Percentiles rank a stretch among this genome's conserved stretches.
phyloP scores from a whole-genome alignment of 208 protist species.

The Leishmania guyanensis region DNA sequence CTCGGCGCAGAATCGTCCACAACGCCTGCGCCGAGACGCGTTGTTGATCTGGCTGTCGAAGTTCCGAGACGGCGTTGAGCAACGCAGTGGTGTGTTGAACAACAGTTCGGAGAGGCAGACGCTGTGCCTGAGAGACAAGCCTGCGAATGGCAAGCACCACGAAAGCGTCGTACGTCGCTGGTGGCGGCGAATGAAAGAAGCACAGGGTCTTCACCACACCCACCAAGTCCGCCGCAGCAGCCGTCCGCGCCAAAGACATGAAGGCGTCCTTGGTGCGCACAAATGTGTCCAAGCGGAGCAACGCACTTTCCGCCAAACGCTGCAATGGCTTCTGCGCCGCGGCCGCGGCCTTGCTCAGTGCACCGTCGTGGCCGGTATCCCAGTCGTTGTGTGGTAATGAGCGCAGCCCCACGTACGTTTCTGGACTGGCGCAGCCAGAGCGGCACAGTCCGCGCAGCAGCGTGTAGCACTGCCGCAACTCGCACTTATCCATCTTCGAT shows the following conservation, averaged over 20 bases:
- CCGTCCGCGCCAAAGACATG: constrained; percentile 30
- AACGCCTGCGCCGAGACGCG: constrained; percentile 18
- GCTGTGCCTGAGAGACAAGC: background rate
- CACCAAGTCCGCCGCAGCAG: constrained; percentile 50
- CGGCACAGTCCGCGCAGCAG: constrained; percentile 67
- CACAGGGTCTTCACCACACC: constrained; percentile 41
- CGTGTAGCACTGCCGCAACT: constrained; percentile 61
- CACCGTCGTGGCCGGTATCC: background rate
- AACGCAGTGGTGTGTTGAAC: constrained; percentile 36
- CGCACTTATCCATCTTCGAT: constrained; percentile 35
- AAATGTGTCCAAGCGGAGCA: constrained; percentile 59
- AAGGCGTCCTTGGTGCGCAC: constrained; percentile 33
- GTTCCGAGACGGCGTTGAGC: constrained; percentile 23
- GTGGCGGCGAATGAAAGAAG: constrained; percentile 69
- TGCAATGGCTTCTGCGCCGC: constrained; percentile 40
- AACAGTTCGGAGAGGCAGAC: background rate
- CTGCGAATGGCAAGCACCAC: constrained; percentile 17
- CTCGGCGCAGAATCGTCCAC: constrained; percentile 23
- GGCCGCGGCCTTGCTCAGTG: constrained; percentile 16
- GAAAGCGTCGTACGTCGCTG: constrained; percentile 73
- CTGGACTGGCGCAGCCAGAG: constrained; percentile 53
- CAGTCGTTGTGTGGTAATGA: constrained; percentile 12
- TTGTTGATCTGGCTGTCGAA: constrained; percentile 27
- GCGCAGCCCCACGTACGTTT: constrained; percentile 39
- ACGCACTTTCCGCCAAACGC: constrained; percentile 40